phyloP scores from a whole-genome alignment of 768 basidiomycete species.

The Candolleomyces eurysporus region DNA sequence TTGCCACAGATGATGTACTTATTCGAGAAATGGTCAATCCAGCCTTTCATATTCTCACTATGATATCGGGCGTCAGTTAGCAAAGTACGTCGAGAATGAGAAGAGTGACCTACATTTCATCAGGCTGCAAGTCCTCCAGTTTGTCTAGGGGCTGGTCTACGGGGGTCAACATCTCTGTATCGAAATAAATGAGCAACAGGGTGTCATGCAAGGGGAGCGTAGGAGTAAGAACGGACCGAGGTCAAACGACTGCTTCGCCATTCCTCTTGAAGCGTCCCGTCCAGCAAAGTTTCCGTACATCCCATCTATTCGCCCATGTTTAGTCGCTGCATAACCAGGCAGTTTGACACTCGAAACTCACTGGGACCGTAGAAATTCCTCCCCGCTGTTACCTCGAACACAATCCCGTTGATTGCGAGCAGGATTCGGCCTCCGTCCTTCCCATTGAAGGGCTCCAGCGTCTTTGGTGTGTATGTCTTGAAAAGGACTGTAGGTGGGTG shows the following conservation, averaged over 20 bases:
- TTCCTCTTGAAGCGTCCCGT: slow-evolving; percentile 90
- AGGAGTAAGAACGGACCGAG: slow-evolving; percentile 48
- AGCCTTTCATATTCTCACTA: slow-evolving; percentile 95
- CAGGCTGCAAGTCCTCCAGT: slow-evolving; percentile 69
- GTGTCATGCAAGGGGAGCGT: not conserved
- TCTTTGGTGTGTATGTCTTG: slow-evolving; percentile 75
- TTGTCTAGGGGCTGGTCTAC: slow-evolving; percentile 85
- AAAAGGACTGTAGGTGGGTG: slow-evolving; percentile 80
- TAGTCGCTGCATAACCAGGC: not conserved
- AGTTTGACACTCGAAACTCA: slow-evolving; percentile 37
- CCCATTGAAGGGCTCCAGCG: slow-evolving; percentile 66
- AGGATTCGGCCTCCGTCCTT: slow-evolving; percentile 48
- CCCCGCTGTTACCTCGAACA: slow-evolving; percentile 92
- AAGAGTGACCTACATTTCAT: slow-evolving; percentile 70
- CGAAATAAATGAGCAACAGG: not conserved
- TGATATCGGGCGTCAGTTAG: slow-evolving; percentile 5
- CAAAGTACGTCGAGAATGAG: not conserved
- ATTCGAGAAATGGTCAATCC: slow-evolving; percentile 91
- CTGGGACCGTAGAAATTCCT: slow-evolving; percentile 94
- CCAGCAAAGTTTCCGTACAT: slow-evolving; percentile 99
- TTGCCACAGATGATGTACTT: slow-evolving; percentile 92
- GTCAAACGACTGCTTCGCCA: slow-evolving; percentile 98
- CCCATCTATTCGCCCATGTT: slow-evolving; percentile 54
- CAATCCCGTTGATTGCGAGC: slow-evolving; percentile 76
- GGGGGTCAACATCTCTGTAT: slow-evolving; percentile 84